Conservation (phyloP, 129 eudicot genomes). For the Daucus carota region DH1_v3.0 NC_030388.2:25628001-25628500, state of each 20-base stretch:
- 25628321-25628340: slow-evolving; percentile 22
- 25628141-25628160: slow-evolving; percentile 63
- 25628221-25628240: slow-evolving; percentile 41
- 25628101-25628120: slow-evolving; percentile 50
- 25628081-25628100: slow-evolving; percentile 40
- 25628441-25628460: slow-evolving; percentile 47
- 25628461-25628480: slow-evolving; percentile 8
- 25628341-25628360: slow-evolving; percentile 35
- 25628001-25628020: slow-evolving; percentile 76
- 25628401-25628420: slow-evolving; percentile 40
- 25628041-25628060: slow-evolving; percentile 78
- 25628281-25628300: background rate
- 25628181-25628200: slow-evolving; percentile 63
- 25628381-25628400: slow-evolving; percentile 63
- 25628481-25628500: slow-evolving; percentile 4
- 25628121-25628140: slow-evolving; percentile 81
- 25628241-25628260: slow-evolving; percentile 63
- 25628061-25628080: slow-evolving; percentile 46
- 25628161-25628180: slow-evolving; percentile 67
- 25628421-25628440: slow-evolving; percentile 54
- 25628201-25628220: slow-evolving; percentile 51
- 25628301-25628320: slow-evolving; percentile 12
- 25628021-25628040: slow-evolving; percentile 65
- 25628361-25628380: slow-evolving; percentile 55
- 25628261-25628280: slow-evolving; percentile 36